phyloP scores from a whole-genome alignment of 2,329 filamentous ascomycete genomes.

The Trichoderma sp. region DNA sequence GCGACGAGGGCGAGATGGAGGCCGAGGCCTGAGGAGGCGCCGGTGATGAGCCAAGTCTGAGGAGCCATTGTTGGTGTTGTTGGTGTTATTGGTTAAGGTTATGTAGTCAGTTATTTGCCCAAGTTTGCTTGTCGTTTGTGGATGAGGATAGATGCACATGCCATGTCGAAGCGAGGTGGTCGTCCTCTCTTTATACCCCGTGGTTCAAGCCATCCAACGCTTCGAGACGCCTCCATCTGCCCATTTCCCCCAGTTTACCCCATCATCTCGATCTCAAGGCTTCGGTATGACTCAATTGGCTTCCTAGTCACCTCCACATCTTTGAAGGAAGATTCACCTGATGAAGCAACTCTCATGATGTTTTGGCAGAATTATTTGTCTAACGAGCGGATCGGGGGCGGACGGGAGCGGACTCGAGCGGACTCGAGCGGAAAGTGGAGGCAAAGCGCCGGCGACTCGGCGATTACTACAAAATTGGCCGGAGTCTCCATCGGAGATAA shows the following conservation, averaged over 20 bases:
- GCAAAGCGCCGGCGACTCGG: not conserved
- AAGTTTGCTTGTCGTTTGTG: not conserved
- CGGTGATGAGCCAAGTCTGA: slow-evolving; percentile 25
- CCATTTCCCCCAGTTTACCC: not conserved
- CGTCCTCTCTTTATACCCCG: slow-evolving; percentile 3
- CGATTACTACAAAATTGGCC: not conserved
- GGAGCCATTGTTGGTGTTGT: slow-evolving; percentile 5
- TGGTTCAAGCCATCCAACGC: not conserved
- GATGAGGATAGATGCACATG: not conserved
- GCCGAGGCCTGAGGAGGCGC: slow-evolving; percentile 22
- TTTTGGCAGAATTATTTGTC: slow-evolving; percentile 1
- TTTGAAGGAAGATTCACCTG: not conserved
- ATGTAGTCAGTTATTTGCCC: no score
- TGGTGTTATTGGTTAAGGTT: not conserved
- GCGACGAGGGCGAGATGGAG: slow-evolving; percentile 11
- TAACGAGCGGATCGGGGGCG: not conserved
- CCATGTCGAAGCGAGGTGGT: not conserved
- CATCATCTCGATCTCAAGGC: not conserved
- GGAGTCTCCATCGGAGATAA: not conserved
- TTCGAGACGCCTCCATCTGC: not conserved
- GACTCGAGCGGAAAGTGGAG: slow-evolving; percentile 20
- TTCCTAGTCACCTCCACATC: not conserved
- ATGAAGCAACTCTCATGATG: not conserved
- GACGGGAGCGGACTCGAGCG: slow-evolving; percentile 6
- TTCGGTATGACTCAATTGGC: slow-evolving; percentile 13